Percentiles rank a stretch among this genome's conserved stretches.
Evolutionary conservation across 2,329 filamentous ascomycete genomes (phyloP).

Genomic region (Cyphellophora europaea): DNA sequence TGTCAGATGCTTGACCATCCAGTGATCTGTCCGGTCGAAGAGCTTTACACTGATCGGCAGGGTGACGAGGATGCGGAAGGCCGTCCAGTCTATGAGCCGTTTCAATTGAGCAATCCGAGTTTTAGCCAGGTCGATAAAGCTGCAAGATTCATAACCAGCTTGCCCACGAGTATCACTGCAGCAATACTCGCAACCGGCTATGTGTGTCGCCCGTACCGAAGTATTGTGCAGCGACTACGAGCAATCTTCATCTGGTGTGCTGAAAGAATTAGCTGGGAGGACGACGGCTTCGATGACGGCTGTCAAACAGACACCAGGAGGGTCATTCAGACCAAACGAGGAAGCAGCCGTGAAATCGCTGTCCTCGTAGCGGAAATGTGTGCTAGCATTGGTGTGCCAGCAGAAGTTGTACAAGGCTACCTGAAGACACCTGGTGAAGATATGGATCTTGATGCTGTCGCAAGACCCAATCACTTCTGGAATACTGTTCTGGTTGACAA

Average conservation of each 20-base stretch:
- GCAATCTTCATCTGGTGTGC: slow-evolving; percentile 97
- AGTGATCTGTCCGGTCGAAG: slow-evolving; percentile 79
- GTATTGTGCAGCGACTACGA: slow-evolving; percentile 82
- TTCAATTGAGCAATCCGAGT: slow-evolving; percentile 59
- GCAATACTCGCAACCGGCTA: slow-evolving; percentile 79
- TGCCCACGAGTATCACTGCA: slow-evolving; percentile 74
- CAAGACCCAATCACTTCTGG: slow-evolving; percentile 95
- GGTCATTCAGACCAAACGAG: slow-evolving; percentile 75
- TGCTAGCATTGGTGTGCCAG: slow-evolving; percentile 72
- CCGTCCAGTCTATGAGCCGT: slow-evolving; percentile 65
- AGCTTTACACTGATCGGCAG: slow-evolving; percentile 73
- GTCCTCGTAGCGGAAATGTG: slow-evolving; percentile 90
- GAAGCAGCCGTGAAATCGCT: slow-evolving; percentile 82
- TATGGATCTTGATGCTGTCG: slow-evolving; percentile 69
- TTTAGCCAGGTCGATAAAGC: slow-evolving; percentile 90
- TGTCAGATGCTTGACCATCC: slow-evolving; percentile 93
- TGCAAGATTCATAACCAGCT: slow-evolving; percentile 74
- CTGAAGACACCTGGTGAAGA: slow-evolving; percentile 83
- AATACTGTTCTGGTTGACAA: slow-evolving; percentile 87
- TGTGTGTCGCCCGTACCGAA: slow-evolving; percentile 86
- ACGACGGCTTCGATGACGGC: slow-evolving; percentile 71
- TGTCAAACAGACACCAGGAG: slow-evolving; percentile 60
- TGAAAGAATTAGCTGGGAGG: slow-evolving; percentile 93
- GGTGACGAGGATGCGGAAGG: slow-evolving; percentile 87
- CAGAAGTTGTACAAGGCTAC: slow-evolving; percentile 80